Evolutionary conservation across 495 filamentous ascomycete species (phyloP).

Genomic region (Hyaloscypha bicolor): DNA sequence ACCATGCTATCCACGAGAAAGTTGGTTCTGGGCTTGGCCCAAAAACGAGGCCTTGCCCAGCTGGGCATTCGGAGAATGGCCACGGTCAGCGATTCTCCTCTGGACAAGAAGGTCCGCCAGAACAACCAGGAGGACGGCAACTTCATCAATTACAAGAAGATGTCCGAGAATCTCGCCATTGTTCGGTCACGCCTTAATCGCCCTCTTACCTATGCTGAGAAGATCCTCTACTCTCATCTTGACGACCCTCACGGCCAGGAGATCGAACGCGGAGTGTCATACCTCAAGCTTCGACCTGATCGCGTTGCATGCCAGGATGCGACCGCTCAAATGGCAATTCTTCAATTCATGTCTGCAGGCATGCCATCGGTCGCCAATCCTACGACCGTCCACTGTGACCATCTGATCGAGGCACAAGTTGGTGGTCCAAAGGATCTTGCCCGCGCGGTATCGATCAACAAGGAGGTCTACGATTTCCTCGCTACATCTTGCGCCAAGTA

Average conservation of each 20-base stretch:
- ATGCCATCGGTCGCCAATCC: constrained; percentile 94
- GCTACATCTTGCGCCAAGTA: constrained; percentile 95
- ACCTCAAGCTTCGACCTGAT: constrained; percentile 94
- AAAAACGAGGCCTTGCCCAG: constrained; percentile 49
- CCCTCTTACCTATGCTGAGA: constrained; percentile 94
- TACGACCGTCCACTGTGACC: constrained; percentile 97
- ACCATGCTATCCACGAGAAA: constrained; percentile 58
- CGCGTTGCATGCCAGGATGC: constrained; percentile 99
- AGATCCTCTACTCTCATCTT: constrained; percentile 98
- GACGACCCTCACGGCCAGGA: constrained; percentile 97
- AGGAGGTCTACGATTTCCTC: constrained; percentile 99
- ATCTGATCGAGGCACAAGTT: constrained; percentile 97
- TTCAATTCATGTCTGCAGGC: constrained; percentile 99
- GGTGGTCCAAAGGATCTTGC: constrained; percentile 94
- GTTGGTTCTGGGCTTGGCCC: constrained; percentile 49
- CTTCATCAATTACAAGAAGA: constrained; percentile 81
- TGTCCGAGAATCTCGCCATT: constrained; percentile 94
- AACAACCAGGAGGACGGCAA: constrained; percentile 59
- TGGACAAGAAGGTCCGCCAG: constrained; percentile 59
- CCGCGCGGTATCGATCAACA: constrained; percentile 92
- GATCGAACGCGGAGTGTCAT: constrained; percentile 91
- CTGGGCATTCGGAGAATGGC: constrained; percentile 57
- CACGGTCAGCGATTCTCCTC: constrained; percentile 51
- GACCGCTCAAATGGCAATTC: constrained; percentile 98
- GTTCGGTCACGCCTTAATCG: constrained; percentile 87